A percentile compares a stretch with the other conserved stretches of the same genome.
Conservation (phyloP, 805 yeast species). For the Grigorovia humatica region DNA sequence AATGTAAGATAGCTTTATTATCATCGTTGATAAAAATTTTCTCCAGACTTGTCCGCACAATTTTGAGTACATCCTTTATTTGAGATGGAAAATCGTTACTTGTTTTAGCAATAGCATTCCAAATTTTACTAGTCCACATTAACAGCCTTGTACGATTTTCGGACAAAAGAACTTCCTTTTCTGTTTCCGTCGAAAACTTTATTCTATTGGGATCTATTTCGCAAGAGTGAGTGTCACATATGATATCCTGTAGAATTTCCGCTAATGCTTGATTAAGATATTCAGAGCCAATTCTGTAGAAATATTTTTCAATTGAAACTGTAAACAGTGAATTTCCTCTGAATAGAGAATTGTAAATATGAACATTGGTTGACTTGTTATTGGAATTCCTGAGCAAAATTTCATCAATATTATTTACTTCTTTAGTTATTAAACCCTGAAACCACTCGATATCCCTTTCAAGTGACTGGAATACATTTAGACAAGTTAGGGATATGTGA, state of each 20-base stretch:
- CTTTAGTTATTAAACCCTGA: slow-evolving; percentile 54
- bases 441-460: slow-evolving; percentile 68
- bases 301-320: slow-evolving; percentile 68
- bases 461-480: slow-evolving; percentile 67
- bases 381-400: slow-evolving; percentile 14
- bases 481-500: slow-evolving; percentile 44
- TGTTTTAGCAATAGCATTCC: slow-evolving; percentile 56
- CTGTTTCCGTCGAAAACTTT: slow-evolving; percentile 26
- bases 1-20: slow-evolving; percentile 44
- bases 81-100: slow-evolving; percentile 66
- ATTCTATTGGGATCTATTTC: slow-evolving; percentile 74
- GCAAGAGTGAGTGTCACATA: slow-evolving; percentile 35
- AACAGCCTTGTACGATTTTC: slow-evolving; percentile 41
- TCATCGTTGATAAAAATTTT: slow-evolving; percentile 40
- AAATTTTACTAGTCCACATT: slow-evolving; percentile 44
- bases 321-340: slow-evolving; percentile 81
- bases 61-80: slow-evolving; percentile 53
- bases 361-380: slow-evolving; percentile 16
- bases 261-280: slow-evolving; percentile 68
- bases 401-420: slow-evolving; percentile 35
- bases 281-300: slow-evolving; percentile 67
- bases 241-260: slow-evolving; percentile 46
- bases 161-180: slow-evolving; percentile 36
- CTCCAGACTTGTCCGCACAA: slow-evolving; percentile 55
- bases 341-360: slow-evolving; percentile 52